phyloP scores from a whole-genome alignment of 164 flowering plant species.

The Taxillus chinensis region DNA sequence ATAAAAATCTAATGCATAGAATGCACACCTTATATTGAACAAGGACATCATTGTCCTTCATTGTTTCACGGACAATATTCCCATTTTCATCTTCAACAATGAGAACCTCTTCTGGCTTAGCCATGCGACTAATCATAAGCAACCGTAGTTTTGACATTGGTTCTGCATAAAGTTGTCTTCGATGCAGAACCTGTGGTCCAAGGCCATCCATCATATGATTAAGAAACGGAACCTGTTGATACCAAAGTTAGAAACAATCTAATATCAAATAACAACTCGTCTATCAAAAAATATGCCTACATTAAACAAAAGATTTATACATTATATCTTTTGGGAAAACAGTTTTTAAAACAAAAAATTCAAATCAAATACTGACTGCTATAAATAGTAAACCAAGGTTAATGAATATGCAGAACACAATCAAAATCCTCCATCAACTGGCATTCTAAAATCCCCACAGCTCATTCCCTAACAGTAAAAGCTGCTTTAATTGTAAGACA shows the following conservation, averaged over 20 bases:
- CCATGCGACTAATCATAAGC: constrained; percentile 98
- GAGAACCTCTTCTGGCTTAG: constrained; percentile 97
- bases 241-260: background rate
- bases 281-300: too few species aligned
- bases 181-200: constrained; percentile 57
- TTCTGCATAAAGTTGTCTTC: constrained; percentile 72
- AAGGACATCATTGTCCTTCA: constrained; percentile 99
- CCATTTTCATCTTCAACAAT: constrained; percentile 99
- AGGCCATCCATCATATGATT: constrained; percentile 75
- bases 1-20: background rate
- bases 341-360: too few species aligned
- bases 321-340: too few species aligned
- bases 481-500: too few species aligned
- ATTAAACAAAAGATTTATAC: too few species aligned
- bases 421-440: too few species aligned
- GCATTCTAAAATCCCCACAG: too few species aligned
- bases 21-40: constrained; percentile 83
- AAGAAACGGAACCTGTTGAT: constrained; percentile 47
- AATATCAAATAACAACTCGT: background rate
- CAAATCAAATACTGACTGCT: too few species aligned
- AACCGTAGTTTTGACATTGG: constrained; percentile 88
- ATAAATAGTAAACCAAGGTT: too few species aligned
- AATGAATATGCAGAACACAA: too few species aligned
- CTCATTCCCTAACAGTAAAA: too few species aligned
- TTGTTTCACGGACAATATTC: constrained; percentile 96